Base-by-base conservation (phyloP, 164 flowering plant species). In the Sextonia rubra region DNA sequence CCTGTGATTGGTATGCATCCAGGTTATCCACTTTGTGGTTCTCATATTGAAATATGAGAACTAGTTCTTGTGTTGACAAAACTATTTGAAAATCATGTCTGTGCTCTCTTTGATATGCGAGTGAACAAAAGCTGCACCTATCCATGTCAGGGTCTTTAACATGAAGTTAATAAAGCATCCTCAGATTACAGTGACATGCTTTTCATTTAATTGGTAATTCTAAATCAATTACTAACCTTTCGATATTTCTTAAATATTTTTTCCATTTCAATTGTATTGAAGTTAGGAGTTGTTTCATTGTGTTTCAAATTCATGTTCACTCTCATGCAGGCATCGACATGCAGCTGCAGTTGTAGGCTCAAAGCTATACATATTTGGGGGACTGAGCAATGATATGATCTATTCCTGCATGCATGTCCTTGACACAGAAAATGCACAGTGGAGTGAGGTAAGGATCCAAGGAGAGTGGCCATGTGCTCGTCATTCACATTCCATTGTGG, bases 401-500 rank as follows among this genome's bases (percentile, higher is more conserved):
- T 85, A 64, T 77, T 88, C 96, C 69, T 85, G 93, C 64, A 72
- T 91, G 77, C 76, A 83, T 80, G 87, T 87, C 23, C 84, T 95
- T 37, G 90, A 91, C 70, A 88, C 91, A 14, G 75, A 75, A 48
- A 85, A 37, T 67, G 76, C 80, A 27, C 77, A 78, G 63, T 94
- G 98, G 98, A 77, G 71, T 72, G 97, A 90, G 74, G 68, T 92
- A 60, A 24, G 64, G 17, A 73, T 63, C 56, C 61, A 67, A 58
- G 97, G 95, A 25, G 91, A 91, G 60, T 73, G 78, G 81, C 99
- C 98, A 60, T 82, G 82, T 74, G 85, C 98, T 27, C 97, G 98
- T 18, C 99, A 94, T 85, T 92, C 99, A 64, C 99, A 94, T 77
- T 77, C 98, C 22, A 71, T 94, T 90, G 94, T 84, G 47, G 83